Percentiles rank a stretch among this genome's conserved stretches.
Evolutionary conservation across 805 yeast species (phyloP).

Genomic region (Hanseniaspora opuntiae): DNA sequence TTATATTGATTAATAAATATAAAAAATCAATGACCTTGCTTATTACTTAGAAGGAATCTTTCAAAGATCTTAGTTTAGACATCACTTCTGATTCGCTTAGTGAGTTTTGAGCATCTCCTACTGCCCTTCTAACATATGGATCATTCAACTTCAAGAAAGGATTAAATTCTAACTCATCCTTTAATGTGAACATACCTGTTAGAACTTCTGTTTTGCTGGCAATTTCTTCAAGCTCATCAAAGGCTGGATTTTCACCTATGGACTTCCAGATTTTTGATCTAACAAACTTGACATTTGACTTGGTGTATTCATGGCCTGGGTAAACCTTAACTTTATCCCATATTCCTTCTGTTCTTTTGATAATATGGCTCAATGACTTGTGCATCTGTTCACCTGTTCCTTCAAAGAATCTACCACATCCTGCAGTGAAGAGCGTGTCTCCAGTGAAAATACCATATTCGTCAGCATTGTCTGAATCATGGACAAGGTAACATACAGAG

Average conservation of each 20-base stretch:
- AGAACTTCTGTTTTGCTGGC: constrained; percentile 48
- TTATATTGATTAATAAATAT: neutral
- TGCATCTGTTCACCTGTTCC: constrained; percentile 78
- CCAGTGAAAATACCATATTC: constrained; percentile 83
- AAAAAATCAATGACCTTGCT: too few relatives aligned
- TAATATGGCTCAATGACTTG: constrained; percentile 41
- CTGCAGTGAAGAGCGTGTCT: constrained; percentile 84
- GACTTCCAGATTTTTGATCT: constrained; percentile 42
- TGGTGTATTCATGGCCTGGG: constrained; percentile 95
- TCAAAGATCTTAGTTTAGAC: constrained; percentile 61
- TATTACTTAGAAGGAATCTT: constrained; percentile 47
- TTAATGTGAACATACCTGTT: constrained; percentile 76
- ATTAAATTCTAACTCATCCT: constrained; percentile 68
- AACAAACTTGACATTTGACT: constrained; percentile 66
- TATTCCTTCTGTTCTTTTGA: constrained; percentile 28
- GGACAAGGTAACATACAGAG: constrained; percentile 76
- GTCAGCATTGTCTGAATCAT: constrained; percentile 37
- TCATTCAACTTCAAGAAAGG: constrained; percentile 80
- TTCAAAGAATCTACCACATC: constrained; percentile 95
- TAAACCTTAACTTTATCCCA: constrained; percentile 57
- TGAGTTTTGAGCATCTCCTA: constrained; percentile 35
- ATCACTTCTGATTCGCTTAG: constrained; percentile 40
- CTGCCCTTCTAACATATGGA: constrained; percentile 42
- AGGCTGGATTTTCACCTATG: constrained; percentile 29
- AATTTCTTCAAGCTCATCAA: constrained; percentile 41